phyloP scores from a whole-genome alignment of 768 basidiomycete species.

The Cystobasidium tubakii region DNA sequence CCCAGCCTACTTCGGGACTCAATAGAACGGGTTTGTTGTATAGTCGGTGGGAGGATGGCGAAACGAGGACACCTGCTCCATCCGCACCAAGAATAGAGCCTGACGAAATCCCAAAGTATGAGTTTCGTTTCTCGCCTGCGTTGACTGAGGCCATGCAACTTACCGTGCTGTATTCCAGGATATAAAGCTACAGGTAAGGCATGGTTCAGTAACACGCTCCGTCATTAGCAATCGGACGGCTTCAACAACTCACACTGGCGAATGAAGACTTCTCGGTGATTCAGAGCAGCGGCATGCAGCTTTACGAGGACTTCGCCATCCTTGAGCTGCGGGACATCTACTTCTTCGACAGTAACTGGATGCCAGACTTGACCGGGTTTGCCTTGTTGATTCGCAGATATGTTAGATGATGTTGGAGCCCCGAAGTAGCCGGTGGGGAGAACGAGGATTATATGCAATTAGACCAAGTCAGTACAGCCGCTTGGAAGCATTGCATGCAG shows the following conservation, averaged over 20 bases:
- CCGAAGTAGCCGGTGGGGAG: not conserved
- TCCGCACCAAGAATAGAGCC: conserved; percentile 45
- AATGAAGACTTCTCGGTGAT: conserved; percentile 62
- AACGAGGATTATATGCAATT: no score
- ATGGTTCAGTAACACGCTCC: conserved; percentile 52
- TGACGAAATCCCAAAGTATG: no score
- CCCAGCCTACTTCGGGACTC: conserved; percentile 39
- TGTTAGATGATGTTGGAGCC: not conserved
- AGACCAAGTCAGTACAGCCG: no score
- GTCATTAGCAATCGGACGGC: not conserved
- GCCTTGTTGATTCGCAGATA: not conserved
- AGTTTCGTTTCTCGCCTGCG: no score
- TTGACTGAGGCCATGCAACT: not conserved
- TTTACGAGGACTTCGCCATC: conserved; percentile 55
- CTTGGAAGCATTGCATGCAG: no score
- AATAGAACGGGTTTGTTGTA: conserved; percentile 39
- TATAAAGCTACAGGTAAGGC: conserved; percentile 41
- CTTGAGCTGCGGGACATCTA: conserved; percentile 56
- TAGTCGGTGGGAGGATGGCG: conserved; percentile 36
- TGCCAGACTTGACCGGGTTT: conserved; percentile 52
- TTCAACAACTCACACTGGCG: conserved; percentile 39
- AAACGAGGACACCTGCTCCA: conserved; percentile 42
- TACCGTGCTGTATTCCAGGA: conserved; percentile 43
- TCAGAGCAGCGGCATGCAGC: conserved; percentile 61
- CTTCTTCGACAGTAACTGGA: conserved; percentile 58